Conservation (phyloP, 2,329 filamentous ascomycete species). For the Xylariaceae sp. region DNA sequence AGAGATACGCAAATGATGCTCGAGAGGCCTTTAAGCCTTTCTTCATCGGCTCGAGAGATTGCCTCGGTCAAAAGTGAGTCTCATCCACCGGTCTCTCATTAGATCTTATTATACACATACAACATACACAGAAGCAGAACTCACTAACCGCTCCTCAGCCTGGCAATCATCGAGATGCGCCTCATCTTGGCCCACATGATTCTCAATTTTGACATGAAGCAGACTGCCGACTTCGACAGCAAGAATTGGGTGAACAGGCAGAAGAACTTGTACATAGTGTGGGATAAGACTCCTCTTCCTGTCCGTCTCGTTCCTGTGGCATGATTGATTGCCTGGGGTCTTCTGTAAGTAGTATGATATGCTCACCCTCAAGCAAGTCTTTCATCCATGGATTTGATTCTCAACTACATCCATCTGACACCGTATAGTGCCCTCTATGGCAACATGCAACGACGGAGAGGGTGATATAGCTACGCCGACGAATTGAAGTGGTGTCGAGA, state of each 20-base stretch:
- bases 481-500: too few relatives aligned
- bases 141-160: background rate
- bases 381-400: too few relatives aligned
- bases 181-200: conserved; percentile 1
- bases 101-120: background rate
- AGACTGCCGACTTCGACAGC: background rate
- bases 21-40: background rate
- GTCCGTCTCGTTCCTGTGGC: background rate
- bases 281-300: background rate
- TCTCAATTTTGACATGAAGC: conserved; percentile 4
- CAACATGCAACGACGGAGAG: too few relatives aligned
- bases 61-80: background rate
- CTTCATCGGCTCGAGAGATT: background rate
- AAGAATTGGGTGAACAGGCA: conserved; percentile 6
- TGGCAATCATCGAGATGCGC: conserved; percentile 4
- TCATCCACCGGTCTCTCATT: too few relatives aligned
- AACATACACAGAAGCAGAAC: background rate
- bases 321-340: background rate
- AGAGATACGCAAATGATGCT: background rate
- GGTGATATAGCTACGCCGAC: too few relatives aligned
- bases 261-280: conserved; percentile 3
- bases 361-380: too few relatives aligned
- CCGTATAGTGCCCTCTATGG: too few relatives aligned
- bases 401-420: too few relatives aligned
- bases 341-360: background rate